These are phyloP conservation scores for Aspergillus bombycis DNA, from an alignment of 2,329 filamentous ascomycete genomes.

Conservation along the genomic window DNA sequence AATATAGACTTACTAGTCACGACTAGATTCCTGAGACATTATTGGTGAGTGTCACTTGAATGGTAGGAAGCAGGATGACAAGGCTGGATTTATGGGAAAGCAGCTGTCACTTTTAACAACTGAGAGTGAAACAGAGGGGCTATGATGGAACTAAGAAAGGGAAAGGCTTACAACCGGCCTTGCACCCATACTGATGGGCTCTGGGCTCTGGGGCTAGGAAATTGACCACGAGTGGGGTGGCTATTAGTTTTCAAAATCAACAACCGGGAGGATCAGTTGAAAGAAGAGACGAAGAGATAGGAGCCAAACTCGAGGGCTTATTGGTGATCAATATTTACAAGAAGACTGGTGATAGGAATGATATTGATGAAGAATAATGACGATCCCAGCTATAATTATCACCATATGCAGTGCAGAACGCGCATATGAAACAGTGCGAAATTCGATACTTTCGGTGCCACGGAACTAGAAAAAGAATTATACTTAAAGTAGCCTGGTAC, in stretches of 20 bases:
- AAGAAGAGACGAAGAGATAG: not conserved
- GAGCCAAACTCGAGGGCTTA: slow-evolving; percentile 1
- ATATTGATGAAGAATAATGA: not conserved
- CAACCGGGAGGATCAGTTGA: slow-evolving; percentile 9
- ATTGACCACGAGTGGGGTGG: slow-evolving; percentile 16
- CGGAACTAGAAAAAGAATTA: slow-evolving; percentile 2
- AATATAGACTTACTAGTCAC: slow-evolving; percentile 29
- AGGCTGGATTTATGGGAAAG: slow-evolving; percentile 1
- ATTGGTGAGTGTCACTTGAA: slow-evolving; percentile 20
- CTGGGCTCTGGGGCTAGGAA: slow-evolving; percentile 9
- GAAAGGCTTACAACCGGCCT: slow-evolving; percentile 20
- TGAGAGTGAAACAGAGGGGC: not conserved
- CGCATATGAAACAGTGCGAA: not conserved
- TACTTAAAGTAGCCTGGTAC: slow-evolving; percentile 2
- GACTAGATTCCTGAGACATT: slow-evolving; percentile 28
- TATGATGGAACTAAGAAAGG: slow-evolving; percentile 1
- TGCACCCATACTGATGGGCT: slow-evolving; percentile 15
- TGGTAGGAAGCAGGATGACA: not conserved
- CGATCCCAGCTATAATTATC: not conserved
- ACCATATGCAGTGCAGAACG: not conserved
- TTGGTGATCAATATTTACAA: slow-evolving; percentile 2
- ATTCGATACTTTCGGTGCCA: not conserved
- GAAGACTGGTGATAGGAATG: not conserved
- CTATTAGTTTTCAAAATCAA: slow-evolving; percentile 6
- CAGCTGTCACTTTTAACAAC: slow-evolving; percentile 2